These are phyloP conservation scores for Plasmodium relictum DNA, from an alignment of 169 alveolate species.

Conservation along the genomic window DNA sequence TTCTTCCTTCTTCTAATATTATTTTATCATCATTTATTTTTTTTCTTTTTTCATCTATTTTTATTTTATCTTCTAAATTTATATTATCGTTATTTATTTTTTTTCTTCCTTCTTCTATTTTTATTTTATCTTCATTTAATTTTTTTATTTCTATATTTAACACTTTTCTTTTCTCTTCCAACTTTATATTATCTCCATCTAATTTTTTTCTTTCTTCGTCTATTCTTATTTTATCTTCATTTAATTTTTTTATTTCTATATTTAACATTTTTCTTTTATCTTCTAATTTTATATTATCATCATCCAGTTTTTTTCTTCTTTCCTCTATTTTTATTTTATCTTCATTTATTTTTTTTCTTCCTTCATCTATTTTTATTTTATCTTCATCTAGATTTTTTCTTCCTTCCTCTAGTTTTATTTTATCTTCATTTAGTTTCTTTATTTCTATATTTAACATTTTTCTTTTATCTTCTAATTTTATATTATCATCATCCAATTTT, in stretches of 20 bases:
- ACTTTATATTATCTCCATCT: conserved; percentile 1
- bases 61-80: too few species aligned
- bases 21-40: conserved; percentile 13
- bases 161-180: not conserved
- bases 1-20: conserved; percentile 35
- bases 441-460: not conserved
- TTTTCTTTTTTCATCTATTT: not conserved
- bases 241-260: conserved; percentile 12
- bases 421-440: conserved; percentile 19
- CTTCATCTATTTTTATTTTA: not conserved
- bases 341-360: not conserved
- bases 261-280: too few species aligned
- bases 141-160: too few species aligned
- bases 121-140: too few species aligned
- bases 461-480: conserved; percentile 29
- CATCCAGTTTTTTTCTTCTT: not conserved
- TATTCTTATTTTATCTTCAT: conserved; percentile 24
- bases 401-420: not conserved
- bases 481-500: conserved; percentile 16
- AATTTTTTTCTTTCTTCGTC: conserved; percentile 38
- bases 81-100: conserved; percentile 1
- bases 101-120: too few species aligned
- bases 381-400: not conserved
- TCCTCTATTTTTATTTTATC: not conserved
- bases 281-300: conserved; percentile 38